Conservation (phyloP, 2,329 filamentous ascomycete genomes). For the Calonectria pteridis region DNA sequence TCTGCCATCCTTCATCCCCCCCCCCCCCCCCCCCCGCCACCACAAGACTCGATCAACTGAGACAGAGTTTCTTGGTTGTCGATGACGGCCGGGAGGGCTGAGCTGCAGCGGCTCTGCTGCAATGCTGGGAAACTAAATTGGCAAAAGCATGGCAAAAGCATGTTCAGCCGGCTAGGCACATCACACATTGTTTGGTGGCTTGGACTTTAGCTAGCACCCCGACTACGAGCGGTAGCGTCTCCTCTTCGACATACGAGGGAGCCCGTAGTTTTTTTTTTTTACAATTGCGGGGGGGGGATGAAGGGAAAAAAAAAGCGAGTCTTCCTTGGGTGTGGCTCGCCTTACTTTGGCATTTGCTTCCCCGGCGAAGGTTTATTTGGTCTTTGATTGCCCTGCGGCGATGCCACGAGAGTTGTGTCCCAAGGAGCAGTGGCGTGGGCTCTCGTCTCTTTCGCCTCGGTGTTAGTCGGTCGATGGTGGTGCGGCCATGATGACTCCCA, state of each 20-base stretch:
- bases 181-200: not conserved
- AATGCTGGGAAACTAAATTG: slow-evolving; percentile 10
- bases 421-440: not conserved
- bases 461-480: not conserved
- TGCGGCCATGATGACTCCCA: not conserved
- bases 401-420: not conserved
- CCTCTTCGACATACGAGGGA: not conserved
- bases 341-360: not conserved
- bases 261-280: not conserved
- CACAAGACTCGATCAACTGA: slow-evolving; percentile 7
- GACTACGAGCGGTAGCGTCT: not conserved
- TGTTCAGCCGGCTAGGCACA: slow-evolving; percentile 7
- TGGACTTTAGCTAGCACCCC: not conserved
- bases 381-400: not conserved
- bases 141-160: slow-evolving; percentile 1
- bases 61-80: slow-evolving; percentile 20
- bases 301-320: not conserved
- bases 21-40: not conserved
- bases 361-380: not conserved
- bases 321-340: not conserved
- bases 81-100: slow-evolving; percentile 10
- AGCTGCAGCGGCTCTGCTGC: slow-evolving; percentile 16
- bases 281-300: slow-evolving; percentile 2
- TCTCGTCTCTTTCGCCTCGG: not conserved
- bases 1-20: too few relatives aligned